Conservation (phyloP, 2,329 filamentous ascomycete species). For the Aspergillus arachidicola region DNA sequence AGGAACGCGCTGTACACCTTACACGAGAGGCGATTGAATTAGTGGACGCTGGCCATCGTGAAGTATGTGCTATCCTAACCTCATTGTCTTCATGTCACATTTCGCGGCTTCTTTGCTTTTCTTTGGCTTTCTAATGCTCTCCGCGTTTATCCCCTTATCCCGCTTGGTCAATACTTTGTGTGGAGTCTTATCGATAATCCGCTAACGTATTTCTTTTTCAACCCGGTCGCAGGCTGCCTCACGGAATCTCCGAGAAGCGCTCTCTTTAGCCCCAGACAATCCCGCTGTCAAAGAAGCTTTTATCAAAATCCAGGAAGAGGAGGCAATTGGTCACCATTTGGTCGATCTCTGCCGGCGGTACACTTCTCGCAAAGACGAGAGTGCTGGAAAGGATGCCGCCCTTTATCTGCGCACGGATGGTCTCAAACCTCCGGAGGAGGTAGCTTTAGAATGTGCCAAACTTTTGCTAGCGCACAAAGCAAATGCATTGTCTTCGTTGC, state of each 20-base stretch:
- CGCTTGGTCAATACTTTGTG: background rate
- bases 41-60: constrained; percentile 48
- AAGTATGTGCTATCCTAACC: constrained; percentile 36
- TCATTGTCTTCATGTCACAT: background rate
- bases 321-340: constrained; percentile 46
- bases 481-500: constrained; percentile 38
- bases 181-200: constrained; percentile 13
- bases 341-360: constrained; percentile 49
- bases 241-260: constrained; percentile 52
- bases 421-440: constrained; percentile 44
- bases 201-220: constrained; percentile 8
- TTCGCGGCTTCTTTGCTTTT: background rate
- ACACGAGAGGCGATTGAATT: constrained; percentile 52
- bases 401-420: constrained; percentile 47
- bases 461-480: constrained; percentile 43
- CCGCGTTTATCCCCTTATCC: constrained; percentile 8
- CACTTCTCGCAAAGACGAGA: constrained; percentile 43
- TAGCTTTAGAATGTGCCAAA: constrained; percentile 47
- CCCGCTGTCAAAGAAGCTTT: constrained; percentile 49
- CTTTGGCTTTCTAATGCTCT: background rate
- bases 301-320: constrained; percentile 46
- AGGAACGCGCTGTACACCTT: constrained; percentile 50
- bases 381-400: constrained; percentile 48
- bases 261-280: constrained; percentile 49
- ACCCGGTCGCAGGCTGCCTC: constrained; percentile 44